These are phyloP conservation scores for Suhomyces chickasaworum DNA, from an alignment of 1,139 yeast species.

Conservation along the genomic window DNA sequence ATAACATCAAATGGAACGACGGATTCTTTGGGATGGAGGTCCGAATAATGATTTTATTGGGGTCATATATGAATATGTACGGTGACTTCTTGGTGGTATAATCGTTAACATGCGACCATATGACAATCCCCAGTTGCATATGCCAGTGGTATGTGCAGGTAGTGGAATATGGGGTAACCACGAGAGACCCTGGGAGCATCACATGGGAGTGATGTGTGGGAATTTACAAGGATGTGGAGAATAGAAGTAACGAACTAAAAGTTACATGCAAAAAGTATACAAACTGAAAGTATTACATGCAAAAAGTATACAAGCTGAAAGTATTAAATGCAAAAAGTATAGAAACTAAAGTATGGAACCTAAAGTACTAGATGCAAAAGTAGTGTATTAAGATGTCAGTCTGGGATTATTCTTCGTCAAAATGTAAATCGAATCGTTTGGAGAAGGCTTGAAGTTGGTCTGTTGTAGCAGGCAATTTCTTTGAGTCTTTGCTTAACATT, in stretches of 20 bases:
- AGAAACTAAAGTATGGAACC: too few species aligned
- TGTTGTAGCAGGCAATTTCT: neutral
- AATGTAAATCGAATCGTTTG: conserved; percentile 2
- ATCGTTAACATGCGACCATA: too few species aligned
- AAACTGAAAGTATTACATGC: neutral
- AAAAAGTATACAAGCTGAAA: too few species aligned
- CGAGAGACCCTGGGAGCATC: neutral
- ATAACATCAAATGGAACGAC: too few species aligned
- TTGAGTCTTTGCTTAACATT: neutral
- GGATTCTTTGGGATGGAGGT: too few species aligned
- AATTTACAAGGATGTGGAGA: neutral
- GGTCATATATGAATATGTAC: too few species aligned
- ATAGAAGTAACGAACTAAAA: neutral
- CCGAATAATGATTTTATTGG: too few species aligned
- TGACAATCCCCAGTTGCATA: neutral
- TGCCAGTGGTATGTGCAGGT: neutral
- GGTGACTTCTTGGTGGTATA: too few species aligned
- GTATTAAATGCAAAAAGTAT: neutral
- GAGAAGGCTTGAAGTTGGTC: conserved; percentile 5
- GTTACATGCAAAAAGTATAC: neutral
- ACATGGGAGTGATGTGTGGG: neutral
- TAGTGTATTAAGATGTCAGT: too few species aligned
- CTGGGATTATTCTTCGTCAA: conserved; percentile 1
- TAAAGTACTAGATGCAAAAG: neutral
- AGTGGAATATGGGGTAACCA: neutral